Evolutionary conservation across 768 basidiomycete genomes (phyloP), one percentile per base, ranked within the genome.

Genomic region (Lentinula detonsa): DNA sequence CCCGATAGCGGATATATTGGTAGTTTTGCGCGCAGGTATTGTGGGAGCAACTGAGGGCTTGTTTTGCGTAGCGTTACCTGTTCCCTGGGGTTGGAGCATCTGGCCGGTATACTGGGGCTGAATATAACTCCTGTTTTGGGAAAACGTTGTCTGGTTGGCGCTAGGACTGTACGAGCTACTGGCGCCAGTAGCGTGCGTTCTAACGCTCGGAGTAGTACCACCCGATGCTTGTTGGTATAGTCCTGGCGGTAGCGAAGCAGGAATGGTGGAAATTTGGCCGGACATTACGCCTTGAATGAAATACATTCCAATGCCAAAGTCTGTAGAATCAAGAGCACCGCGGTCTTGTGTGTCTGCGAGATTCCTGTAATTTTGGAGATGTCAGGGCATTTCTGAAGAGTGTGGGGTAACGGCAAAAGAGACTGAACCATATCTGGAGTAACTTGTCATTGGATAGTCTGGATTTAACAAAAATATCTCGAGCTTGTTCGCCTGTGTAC

Each of bases 231-330:
- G 87, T 63, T 96, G 93, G 68, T 95, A 95, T 18, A 96, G 70
- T 51, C 86, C 89, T 3, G 90, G 88, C 21, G 96, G 94, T 16
- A 98, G 81, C 2, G 80, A 75, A 5, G 81, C 72, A 39, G 95
- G 95, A 54, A 95, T 80, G 62, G 80, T 81, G 56, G 86, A 77
- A 59, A 93, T 75, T 63, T 88, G 83, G 59, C 84, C 83, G 57
- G 88, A 85, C 95, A 98, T 97, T 42, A 83, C 76, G n/a, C 85
- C 88, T 73, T 98, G 95, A 65, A 98, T 95, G 70, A 98, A 84
- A 73, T 93, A 93, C 95, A 97, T 95, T 43, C 89, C 97, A 68
- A 99, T 85, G 62, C 90, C 88, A 70, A 99, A 99, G 74, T 99
- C 97, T 49, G 88, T 81, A 15, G 85, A 76, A 71, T 99, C 97